Conservation (phyloP, 1,284 basidiomycete genomes). For the Pseudozyma thailandica region DNA sequence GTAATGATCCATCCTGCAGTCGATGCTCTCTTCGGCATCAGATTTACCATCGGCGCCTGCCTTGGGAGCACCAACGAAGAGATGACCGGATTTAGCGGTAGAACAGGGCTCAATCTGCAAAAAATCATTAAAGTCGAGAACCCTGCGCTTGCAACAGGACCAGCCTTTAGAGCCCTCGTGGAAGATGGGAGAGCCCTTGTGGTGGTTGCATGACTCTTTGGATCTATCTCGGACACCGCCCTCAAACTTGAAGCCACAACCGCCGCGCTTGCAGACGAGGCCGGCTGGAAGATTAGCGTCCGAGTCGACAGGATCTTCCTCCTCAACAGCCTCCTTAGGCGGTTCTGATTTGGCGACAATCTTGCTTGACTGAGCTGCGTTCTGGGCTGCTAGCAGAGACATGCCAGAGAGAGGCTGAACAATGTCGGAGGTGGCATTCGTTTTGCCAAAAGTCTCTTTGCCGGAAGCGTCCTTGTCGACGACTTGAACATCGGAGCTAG, state of each 20-base stretch:
- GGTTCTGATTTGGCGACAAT: constrained; percentile 6
- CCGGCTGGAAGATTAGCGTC: constrained; percentile 35
- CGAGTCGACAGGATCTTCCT: constrained; percentile 29
- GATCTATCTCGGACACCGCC: constrained; percentile 39
- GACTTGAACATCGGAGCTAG: constrained; percentile 5
- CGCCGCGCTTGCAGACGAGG: constrained; percentile 50
- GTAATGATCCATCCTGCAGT: constrained; percentile 66
- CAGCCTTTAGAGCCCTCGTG: constrained; percentile 68
- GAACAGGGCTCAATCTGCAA: constrained; percentile 64
- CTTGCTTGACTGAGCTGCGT: constrained; percentile 23
- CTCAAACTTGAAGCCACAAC: constrained; percentile 42
- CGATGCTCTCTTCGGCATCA: constrained; percentile 41
- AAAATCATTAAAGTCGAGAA: constrained; percentile 67
- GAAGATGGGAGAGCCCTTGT: constrained; percentile 64
- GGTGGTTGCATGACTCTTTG: constrained; percentile 57
- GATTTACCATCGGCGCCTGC: constrained; percentile 5
- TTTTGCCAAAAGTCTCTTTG: constrained; percentile 44
- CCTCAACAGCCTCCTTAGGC: constrained; percentile 27
- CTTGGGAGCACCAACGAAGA: constrained; percentile 54
- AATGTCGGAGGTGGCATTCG: constrained; percentile 10
- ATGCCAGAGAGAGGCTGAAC: constrained; percentile 38
- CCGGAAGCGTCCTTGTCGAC: constrained; percentile 28
- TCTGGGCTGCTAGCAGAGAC: constrained; percentile 41
- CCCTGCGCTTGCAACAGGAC: constrained; percentile 65
- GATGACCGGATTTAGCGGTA: constrained; percentile 54